Percentiles rank a stretch among this genome's conserved stretches.
phyloP scores from a whole-genome alignment of 352 stramenopile species.

The Globisporangium splendens region DNA sequence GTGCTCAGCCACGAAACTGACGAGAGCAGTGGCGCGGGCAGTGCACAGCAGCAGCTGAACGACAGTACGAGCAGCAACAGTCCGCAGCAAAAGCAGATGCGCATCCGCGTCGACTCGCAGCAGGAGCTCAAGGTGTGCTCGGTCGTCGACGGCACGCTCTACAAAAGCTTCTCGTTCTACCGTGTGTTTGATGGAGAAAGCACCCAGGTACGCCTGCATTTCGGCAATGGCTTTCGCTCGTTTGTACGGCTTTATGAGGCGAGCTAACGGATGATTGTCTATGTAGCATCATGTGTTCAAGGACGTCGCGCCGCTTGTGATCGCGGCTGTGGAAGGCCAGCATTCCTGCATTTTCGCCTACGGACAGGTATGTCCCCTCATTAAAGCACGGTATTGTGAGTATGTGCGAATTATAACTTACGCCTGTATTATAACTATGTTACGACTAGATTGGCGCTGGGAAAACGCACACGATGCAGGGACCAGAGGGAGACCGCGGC shows the following conservation, averaged over 20 bases:
- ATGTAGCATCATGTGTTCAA: constrained; percentile 83
- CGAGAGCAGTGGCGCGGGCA: constrained; percentile 15
- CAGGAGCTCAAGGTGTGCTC: constrained; percentile 24
- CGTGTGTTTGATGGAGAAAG: constrained; percentile 81
- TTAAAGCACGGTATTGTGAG: not conserved
- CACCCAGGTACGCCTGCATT: constrained; percentile 50
- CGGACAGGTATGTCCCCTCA: constrained; percentile 66
- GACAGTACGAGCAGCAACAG: constrained; percentile 8
- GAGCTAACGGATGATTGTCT: constrained; percentile 37
- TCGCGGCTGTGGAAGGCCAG: constrained; percentile 85
- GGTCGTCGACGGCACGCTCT: constrained; percentile 36
- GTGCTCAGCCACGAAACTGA: constrained; percentile 14
- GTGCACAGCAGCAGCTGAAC: constrained; percentile 26
- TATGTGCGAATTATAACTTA: too few species aligned
- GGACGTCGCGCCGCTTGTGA: constrained; percentile 90
- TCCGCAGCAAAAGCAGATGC: constrained; percentile 11
- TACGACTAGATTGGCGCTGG: constrained; percentile 30
- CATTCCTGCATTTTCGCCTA: constrained; percentile 96
- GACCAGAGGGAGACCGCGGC: constrained; percentile 22
- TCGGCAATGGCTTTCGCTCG: constrained; percentile 28
- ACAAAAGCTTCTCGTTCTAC: constrained; percentile 85
- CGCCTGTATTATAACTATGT: not conserved
- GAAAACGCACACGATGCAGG: constrained; percentile 38
- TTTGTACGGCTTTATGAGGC: constrained; percentile 32
- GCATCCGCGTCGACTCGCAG: constrained; percentile 21